Base-by-base conservation (phyloP, 805 yeast species). In the Barnettozyma sucrosica region DNA sequence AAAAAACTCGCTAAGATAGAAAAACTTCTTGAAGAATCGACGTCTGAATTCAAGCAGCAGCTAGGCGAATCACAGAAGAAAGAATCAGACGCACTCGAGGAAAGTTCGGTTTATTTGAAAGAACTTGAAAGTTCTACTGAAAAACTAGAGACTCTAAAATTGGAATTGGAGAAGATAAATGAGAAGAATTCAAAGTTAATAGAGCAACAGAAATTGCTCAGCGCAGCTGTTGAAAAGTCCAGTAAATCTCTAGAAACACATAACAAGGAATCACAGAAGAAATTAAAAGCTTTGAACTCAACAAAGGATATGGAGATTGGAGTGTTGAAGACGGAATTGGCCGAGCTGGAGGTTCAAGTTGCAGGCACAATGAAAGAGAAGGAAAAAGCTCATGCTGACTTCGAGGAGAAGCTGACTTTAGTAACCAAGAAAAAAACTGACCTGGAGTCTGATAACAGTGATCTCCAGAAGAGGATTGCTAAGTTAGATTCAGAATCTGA, bases 311-410 rank as follows among this genome's bases (percentile, higher is more conserved):
- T 26, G 11, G 41, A 21, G 16, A 19, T 21, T 20, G 26, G 19
- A 9, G 21, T 8, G 7, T 34, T 19, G 19, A 16, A 13, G 40
- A 18, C n/a, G 28, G 39, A 42, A 9, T 4, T 33, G 28, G 6
- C 24, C 9, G 30, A 33, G 16, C 24, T 42, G n/a, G 83, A 78
- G 43, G 67, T 66, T 28, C 83, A 78, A 55, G 40, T 19, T 7
- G 9, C 8, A 14, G 24, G 9, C n/a, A 21, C 14, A 20, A 14
- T 8, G 11, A 21, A 10, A 16, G 37, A 34, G 25, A 36, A 36
- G 4, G 21, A 36, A 26, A 36, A 21, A 34, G 3, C 23, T 7
- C 13, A 8, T 18, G 21, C 37, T 34, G n/a, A 28, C 14, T 16
- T 13, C 16, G 16, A 28, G 14, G 16, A 28, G 14, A 13, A 11